Percentiles rank a stretch among this genome's conserved stretches.
Evolutionary conservation across 108 stramenopile species (phyloP).

Genomic region (Fragilaria crotonensis): DNA sequence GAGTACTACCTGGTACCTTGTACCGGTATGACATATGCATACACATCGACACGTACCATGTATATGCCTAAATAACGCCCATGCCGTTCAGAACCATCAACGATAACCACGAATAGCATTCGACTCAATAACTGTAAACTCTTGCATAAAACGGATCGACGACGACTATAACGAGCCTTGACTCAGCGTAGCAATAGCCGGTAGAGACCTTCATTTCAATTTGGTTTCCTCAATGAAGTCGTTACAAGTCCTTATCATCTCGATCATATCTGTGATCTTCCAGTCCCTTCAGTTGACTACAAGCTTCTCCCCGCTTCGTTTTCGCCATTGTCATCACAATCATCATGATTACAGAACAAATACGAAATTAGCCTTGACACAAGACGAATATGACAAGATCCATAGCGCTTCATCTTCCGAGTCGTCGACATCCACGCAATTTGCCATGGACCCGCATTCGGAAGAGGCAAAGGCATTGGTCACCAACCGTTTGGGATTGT

Average conservation of each 20-base stretch:
- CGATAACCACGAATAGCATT: too few species aligned
- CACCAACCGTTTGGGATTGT: conserved; percentile 18
- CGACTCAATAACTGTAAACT: too few species aligned
- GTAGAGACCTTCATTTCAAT: too few species aligned
- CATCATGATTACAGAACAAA: neutral
- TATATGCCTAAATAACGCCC: too few species aligned
- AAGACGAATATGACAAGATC: neutral
- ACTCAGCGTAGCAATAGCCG: too few species aligned
- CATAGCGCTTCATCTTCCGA: neutral
- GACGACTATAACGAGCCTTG: too few species aligned
- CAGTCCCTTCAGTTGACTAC: neutral
- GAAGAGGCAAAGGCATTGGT: conserved; percentile 19
- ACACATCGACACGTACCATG: too few species aligned
- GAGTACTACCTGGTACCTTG: too few species aligned
- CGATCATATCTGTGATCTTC: neutral
- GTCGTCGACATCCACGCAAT: conserved; percentile 15
- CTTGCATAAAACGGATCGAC: too few species aligned
- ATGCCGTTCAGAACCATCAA: too few species aligned
- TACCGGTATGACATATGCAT: too few species aligned
- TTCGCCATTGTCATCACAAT: neutral
- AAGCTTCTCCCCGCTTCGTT: neutral
- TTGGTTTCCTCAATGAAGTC: too few species aligned
- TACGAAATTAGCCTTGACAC: neutral
- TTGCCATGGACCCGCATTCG: conserved; percentile 38
- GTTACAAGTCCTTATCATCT: neutral